Evolutionary conservation across 2,329 filamentous ascomycete genomes (phyloP), one percentile per base, ranked within the genome.

Genomic region (Penicillium griseofulvum): DNA sequence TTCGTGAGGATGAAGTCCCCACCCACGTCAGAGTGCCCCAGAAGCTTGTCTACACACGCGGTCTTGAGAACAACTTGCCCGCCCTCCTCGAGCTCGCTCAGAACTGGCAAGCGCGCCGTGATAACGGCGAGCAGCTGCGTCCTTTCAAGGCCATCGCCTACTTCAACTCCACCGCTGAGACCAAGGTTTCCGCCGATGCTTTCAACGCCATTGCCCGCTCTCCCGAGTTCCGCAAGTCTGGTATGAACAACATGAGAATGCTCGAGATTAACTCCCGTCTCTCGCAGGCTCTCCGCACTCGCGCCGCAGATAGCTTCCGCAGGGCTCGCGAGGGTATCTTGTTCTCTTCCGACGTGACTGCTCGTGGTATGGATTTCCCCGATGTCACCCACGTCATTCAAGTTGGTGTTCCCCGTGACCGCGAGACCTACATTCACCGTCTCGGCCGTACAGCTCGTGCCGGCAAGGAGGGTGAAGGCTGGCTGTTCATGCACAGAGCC

Each of bases 71-170:
- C 71, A 76, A 87, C 39, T 80, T 90, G 57, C 91, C 94, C 16
- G 76, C 87, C 2, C 71, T 97, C 19, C 80, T 94, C 51, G 92
- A 97, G 73, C 81, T 97, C 49, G 78, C 87, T 44, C 77, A 86
- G 52, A 81, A 82, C 34, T 85, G 88, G 64, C 72, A 80, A n/a
- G 64, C 78, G 29, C 75, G 77, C 24, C 70, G 76, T 19, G 65
- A 64, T 38, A 47, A 65, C 16, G 71, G 75, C 49, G 71, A 57
- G 53, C 75, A 64, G 63, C 71, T 59, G 67, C 73, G 59, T 75
- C 89, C 90, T 0, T 97, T 97, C 83, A 99, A 99, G 81, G 90
- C 91, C n/a, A 95, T 99, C 57, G 79, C 96, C 39, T 99, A 96
- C 77, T 88, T 93, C 71, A 89, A 89, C 66, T 90, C 88, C 22